Conservation (phyloP, 2,329 filamentous ascomycete species). For the Mycosphaerella sp. region DNA sequence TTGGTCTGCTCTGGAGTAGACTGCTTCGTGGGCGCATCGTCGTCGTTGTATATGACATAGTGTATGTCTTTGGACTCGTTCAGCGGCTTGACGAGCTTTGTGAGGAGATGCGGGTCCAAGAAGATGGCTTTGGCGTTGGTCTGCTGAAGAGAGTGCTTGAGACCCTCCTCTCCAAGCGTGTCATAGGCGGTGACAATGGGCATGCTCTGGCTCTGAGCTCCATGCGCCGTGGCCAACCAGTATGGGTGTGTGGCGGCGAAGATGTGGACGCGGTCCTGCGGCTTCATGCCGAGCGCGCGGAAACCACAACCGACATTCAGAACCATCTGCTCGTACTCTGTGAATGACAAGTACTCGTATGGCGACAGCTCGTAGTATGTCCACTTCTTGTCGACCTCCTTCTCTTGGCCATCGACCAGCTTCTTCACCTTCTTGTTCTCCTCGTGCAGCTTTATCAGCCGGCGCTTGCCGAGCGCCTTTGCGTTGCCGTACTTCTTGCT, state of each 20-base stretch:
- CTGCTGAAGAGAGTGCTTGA: slow-evolving; percentile 79
- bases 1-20: slow-evolving; percentile 41
- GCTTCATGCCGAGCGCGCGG: slow-evolving; percentile 63
- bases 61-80: slow-evolving; percentile 51
- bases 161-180: slow-evolving; percentile 75
- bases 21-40: slow-evolving; percentile 33
- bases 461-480: slow-evolving; percentile 57
- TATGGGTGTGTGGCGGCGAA: slow-evolving; percentile 77
- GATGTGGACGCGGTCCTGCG: slow-evolving; percentile 65
- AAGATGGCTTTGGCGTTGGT: slow-evolving; percentile 78
- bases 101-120: slow-evolving; percentile 68
- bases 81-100: slow-evolving; percentile 48
- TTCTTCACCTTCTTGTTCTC: slow-evolving; percentile 90
- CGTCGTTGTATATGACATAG: slow-evolving; percentile 54
- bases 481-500: slow-evolving; percentile 51
- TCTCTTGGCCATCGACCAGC: slow-evolving; percentile 71
- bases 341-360: slow-evolving; percentile 71
- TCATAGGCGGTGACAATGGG: slow-evolving; percentile 93
- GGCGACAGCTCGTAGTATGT: slow-evolving; percentile 76
- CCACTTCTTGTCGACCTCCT: slow-evolving; percentile 85
- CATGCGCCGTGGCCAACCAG: slow-evolving; percentile 70
- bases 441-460: slow-evolving; percentile 67
- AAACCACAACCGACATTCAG: slow-evolving; percentile 66
- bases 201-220: slow-evolving; percentile 73
- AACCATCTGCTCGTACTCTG: slow-evolving; percentile 66